Evolutionary conservation across 225 moss, liverwort and hornwort species (phyloP).

Genomic region (Sphagnum tenellum): DNA sequence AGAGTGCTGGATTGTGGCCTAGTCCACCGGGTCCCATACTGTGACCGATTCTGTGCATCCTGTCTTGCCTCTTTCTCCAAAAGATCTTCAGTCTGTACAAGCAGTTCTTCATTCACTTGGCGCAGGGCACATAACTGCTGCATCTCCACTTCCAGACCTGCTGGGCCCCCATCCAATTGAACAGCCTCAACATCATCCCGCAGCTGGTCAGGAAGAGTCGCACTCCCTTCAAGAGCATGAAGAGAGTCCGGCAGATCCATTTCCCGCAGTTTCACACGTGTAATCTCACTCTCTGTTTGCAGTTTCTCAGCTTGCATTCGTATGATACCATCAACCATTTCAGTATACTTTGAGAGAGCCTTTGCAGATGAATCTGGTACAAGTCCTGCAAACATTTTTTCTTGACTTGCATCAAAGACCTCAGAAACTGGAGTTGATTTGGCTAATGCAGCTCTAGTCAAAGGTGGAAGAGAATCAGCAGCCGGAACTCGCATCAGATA

Average conservation of each 20-base stretch:
- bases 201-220: conserved; percentile 76
- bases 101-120: conserved; percentile 93
- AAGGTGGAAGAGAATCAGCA: conserved; percentile 69
- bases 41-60: conserved; percentile 91
- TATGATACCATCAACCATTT: conserved; percentile 97
- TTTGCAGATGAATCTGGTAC: conserved; percentile 99
- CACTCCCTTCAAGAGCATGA: conserved; percentile 76
- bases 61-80: conserved; percentile 92
- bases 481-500: conserved; percentile 93
- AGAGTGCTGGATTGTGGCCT: conserved; percentile 94
- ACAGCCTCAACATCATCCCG: conserved; percentile 96
- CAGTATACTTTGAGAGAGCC: conserved; percentile 98
- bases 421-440: conserved; percentile 73
- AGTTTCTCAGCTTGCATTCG: conserved; percentile 86
- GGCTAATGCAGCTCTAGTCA: conserved; percentile 82
- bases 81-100: conserved; percentile 83
- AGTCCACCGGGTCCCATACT: conserved; percentile 94
- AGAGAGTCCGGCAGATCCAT: conserved; percentile 97
- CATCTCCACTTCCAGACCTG: conserved; percentile 86
- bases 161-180: conserved; percentile 83
- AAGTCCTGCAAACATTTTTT: conserved; percentile 94
- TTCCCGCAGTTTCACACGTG: conserved; percentile 84
- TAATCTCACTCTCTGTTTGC: conserved; percentile 97
- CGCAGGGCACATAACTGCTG: conserved; percentile 84
- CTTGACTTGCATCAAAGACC: conserved; percentile 88